These are phyloP conservation scores for Saccharomycopsis oosterbeekiorum DNA, from an alignment of 805 yeast genomes.

Conservation along the genomic window DNA sequence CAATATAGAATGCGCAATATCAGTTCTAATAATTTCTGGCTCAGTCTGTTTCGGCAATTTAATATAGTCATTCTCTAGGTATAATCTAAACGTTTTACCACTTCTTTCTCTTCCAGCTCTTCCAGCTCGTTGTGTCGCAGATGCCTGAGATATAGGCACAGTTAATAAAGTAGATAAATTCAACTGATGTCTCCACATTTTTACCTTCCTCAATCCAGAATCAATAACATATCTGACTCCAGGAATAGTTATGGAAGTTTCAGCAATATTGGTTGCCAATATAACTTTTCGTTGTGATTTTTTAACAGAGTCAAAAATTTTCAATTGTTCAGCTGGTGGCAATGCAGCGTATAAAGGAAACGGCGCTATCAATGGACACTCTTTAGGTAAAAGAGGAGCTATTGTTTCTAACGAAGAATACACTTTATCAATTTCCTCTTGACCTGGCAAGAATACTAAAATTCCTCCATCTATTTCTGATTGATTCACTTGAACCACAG, in stretches of 20 bases:
- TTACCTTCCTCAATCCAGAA: constrained; percentile 84
- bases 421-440: constrained; percentile 90
- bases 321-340: constrained; percentile 73
- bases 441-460: constrained; percentile 90
- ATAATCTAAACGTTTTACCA: constrained; percentile 83
- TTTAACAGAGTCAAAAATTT: constrained; percentile 61
- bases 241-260: constrained; percentile 91
- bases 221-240: constrained; percentile 92
- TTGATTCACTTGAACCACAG: constrained; percentile 69
- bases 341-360: constrained; percentile 90
- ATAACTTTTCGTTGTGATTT: constrained; percentile 74
- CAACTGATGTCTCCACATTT: constrained; percentile 88
- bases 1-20: constrained; percentile 73
- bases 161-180: constrained; percentile 90
- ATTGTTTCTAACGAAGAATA: constrained; percentile 49
- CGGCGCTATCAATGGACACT: constrained; percentile 67
- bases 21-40: constrained; percentile 84
- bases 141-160: constrained; percentile 86
- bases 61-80: constrained; percentile 59
- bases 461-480: constrained; percentile 83
- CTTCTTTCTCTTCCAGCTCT: constrained; percentile 98
- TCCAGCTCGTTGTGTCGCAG: constrained; percentile 93
- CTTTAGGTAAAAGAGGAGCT: constrained; percentile 58
- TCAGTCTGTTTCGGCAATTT: constrained; percentile 72
- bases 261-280: constrained; percentile 93